A percentile compares a stretch with the other conserved stretches of the same genome.
phyloP scores from a whole-genome alignment of 2,329 filamentous ascomycete genomes.

The Arthrobotrys megalospora region DNA sequence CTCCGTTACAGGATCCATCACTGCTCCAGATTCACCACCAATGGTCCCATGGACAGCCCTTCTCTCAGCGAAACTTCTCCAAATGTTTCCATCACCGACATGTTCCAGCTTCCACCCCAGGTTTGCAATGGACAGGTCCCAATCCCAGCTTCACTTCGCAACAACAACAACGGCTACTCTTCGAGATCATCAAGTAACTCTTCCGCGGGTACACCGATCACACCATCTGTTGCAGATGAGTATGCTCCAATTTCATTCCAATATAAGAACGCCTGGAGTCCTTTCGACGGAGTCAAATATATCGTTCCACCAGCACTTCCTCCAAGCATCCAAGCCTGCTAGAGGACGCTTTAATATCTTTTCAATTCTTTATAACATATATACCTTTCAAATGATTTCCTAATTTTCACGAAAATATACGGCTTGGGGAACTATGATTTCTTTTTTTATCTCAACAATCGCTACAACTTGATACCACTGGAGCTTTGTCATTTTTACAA shows the following conservation, averaged over 20 bases:
- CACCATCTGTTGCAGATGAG: conserved; percentile 60
- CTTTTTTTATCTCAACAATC: conserved; percentile 48
- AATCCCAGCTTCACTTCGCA: conserved; percentile 62
- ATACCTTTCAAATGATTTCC: conserved; percentile 56
- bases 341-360: conserved; percentile 51
- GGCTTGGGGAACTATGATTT: conserved; percentile 60
- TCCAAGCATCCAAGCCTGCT: conserved; percentile 61
- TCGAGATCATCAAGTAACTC: conserved; percentile 63
- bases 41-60: conserved; percentile 65
- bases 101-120: conserved; percentile 62
- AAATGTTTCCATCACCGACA: conserved; percentile 63
- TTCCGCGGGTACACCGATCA: conserved; percentile 62
- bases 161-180: conserved; percentile 62
- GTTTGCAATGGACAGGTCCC: conserved; percentile 62
- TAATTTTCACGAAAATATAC: conserved; percentile 61
- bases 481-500: conserved; percentile 59
- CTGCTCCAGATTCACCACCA: conserved; percentile 80
- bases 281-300: conserved; percentile 59
- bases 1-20: conserved; percentile 82
- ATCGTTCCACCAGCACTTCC: conserved; percentile 53
- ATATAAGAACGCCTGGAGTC: conserved; percentile 57
- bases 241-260: conserved; percentile 61
- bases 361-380: conserved; percentile 50
- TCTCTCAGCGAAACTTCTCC: conserved; percentile 63
- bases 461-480: conserved; percentile 60